These are phyloP conservation scores for Phtheirospermum japonicum DNA, from an alignment of 257 asterid species.

Conservation along the genomic window DNA sequence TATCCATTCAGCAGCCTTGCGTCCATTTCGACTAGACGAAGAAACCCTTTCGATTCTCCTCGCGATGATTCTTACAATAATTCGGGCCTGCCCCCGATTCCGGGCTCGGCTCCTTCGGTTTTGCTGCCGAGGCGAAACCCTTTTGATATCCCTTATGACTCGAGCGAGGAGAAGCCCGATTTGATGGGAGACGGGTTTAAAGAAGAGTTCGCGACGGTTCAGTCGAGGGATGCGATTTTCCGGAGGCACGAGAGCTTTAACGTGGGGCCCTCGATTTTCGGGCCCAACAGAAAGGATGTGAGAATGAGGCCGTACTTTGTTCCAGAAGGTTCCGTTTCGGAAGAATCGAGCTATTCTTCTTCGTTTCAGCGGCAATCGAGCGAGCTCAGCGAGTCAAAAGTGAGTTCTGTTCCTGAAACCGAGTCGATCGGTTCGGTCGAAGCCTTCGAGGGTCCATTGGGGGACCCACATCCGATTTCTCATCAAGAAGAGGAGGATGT, in stretches of 20 bases:
- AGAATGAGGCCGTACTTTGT: conserved; percentile 70
- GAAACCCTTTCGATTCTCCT: conserved; percentile 66
- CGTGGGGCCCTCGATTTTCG: conserved; percentile 59
- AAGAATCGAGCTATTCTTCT: conserved; percentile 55
- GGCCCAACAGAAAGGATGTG: conserved; percentile 43
- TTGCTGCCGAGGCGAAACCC: conserved; percentile 71
- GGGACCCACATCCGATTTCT: conserved; percentile 23
- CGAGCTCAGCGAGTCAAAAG: conserved; percentile 80
- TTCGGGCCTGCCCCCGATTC: conserved; percentile 68
- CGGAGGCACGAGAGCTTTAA: conserved; percentile 75
- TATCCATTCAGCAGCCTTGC: conserved; percentile 56
- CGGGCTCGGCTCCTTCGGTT: conserved; percentile 94
- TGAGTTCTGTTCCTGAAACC: conserved; percentile 68
- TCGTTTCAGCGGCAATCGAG: conserved; percentile 62
- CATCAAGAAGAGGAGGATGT: conserved; percentile 24
- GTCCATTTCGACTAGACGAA: conserved; percentile 62
- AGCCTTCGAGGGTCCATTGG: conserved; percentile 29
- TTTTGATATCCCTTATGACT: conserved; percentile 82
- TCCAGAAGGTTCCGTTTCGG: conserved; percentile 48
- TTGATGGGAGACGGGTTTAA: conserved; percentile 66
- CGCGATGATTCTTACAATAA: conserved; percentile 48
- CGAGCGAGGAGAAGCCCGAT: conserved; percentile 80
- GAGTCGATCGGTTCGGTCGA: conserved; percentile 65
- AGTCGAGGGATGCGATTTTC: conserved; percentile 53
- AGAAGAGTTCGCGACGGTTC: conserved; percentile 51